A percentile compares a stretch with the other conserved stretches of the same genome.
Conservation (phyloP, 2,329 filamentous ascomycete genomes). For the Leptographium procerum region DNA sequence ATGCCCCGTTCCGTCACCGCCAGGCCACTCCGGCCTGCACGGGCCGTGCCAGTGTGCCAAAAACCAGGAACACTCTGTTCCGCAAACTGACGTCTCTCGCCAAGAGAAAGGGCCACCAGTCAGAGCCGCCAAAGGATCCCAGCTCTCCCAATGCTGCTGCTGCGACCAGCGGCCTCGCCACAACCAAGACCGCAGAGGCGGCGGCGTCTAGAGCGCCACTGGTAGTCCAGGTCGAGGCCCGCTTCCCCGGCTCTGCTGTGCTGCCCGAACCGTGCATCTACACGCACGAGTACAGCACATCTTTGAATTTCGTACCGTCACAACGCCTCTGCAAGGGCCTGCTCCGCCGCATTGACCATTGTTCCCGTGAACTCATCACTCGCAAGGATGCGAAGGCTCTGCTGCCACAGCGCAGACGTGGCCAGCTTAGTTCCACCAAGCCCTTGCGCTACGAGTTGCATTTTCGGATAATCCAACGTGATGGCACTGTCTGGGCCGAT, state of each 20-base stretch:
- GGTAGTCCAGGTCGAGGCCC: slow-evolving; percentile 10
- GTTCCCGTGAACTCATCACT: slow-evolving; percentile 40
- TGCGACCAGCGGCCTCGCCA: background rate
- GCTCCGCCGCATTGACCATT: slow-evolving; percentile 39
- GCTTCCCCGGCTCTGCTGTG: slow-evolving; percentile 8
- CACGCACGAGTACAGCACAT: slow-evolving; percentile 34
- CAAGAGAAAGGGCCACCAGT: background rate
- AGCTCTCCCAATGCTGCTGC: background rate
- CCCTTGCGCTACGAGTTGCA: slow-evolving; percentile 36
- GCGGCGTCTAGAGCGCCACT: slow-evolving; percentile 3
- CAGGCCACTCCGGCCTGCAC: background rate
- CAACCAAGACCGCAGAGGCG: background rate
- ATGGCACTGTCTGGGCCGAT: slow-evolving; percentile 29
- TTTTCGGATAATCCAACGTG: slow-evolving; percentile 32
- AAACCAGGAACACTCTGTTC: background rate
- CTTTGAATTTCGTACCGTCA: slow-evolving; percentile 29
- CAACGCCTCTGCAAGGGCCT: slow-evolving; percentile 37
- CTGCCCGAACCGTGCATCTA: slow-evolving; percentile 16
- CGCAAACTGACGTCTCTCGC: background rate
- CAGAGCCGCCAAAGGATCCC: background rate
- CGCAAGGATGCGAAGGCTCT: slow-evolving; percentile 38
- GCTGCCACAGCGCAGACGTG: slow-evolving; percentile 18
- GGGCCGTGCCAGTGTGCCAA: background rate
- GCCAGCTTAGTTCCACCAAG: slow-evolving; percentile 23
- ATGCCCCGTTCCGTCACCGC: background rate